Evolutionary conservation across 2,329 filamentous ascomycete species (phyloP).

Genomic region (Ustulina deusta): DNA sequence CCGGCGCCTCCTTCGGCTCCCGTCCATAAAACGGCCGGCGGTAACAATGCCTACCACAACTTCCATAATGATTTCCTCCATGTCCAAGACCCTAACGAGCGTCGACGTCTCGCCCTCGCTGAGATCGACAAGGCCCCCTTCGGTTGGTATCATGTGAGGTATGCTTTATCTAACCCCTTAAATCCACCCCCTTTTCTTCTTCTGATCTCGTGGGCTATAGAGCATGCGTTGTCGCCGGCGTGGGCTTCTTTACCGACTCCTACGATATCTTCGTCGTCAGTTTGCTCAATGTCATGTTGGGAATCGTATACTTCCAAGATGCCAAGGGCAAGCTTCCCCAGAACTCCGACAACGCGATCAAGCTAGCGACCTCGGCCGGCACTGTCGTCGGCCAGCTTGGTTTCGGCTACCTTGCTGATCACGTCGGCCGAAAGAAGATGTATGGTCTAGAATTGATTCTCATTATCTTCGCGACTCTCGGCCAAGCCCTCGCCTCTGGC

Average conservation of each 20-base stretch:
- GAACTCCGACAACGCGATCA: conserved; percentile 82
- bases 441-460: conserved; percentile 83
- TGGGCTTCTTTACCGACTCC: conserved; percentile 90
- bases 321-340: conserved; percentile 70
- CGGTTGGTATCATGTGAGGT: conserved; percentile 82
- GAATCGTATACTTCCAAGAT: conserved; percentile 77
- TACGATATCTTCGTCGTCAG: conserved; percentile 86
- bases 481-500: conserved; percentile 73
- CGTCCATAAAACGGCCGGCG: conserved; percentile 66
- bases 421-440: conserved; percentile 77
- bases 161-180: conserved; percentile 18
- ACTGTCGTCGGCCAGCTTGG: conserved; percentile 85
- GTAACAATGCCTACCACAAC: conserved; percentile 80
- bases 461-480: conserved; percentile 82
- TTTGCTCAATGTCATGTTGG: conserved; percentile 79
- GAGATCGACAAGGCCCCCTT: conserved; percentile 86
- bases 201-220: conserved; percentile 52
- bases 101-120: conserved; percentile 80
- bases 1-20: conserved; percentile 23
- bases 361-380: conserved; percentile 84
- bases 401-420: conserved; percentile 83
- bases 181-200: background rate
- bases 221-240: conserved; percentile 80
- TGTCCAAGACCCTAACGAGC: conserved; percentile 79
- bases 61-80: conserved; percentile 79